These are phyloP conservation scores for Penicillium sp. DNA, from an alignment of 2,329 filamentous ascomycete species.

Conservation along the genomic window DNA sequence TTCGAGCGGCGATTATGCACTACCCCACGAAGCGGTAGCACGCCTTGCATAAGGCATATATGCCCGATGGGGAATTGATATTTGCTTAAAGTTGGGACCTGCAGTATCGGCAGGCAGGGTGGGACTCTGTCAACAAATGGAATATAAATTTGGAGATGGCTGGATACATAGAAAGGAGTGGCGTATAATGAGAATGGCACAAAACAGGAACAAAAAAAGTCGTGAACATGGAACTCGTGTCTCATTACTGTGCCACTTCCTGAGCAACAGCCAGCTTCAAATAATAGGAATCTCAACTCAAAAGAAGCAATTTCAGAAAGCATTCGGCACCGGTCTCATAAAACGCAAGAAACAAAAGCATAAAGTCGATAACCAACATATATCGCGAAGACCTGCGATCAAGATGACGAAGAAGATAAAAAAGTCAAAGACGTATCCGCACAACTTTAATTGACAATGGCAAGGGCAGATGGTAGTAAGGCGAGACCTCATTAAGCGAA, in stretches of 20 bases:
- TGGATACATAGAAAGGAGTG: conserved; percentile 9
- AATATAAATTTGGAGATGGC: conserved; percentile 6
- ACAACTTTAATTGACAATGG: background rate
- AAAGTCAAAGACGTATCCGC: background rate
- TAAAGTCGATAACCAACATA: background rate
- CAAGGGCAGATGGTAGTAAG: background rate
- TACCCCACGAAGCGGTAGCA: background rate
- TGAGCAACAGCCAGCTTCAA: conserved; percentile 10
- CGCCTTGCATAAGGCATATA: conserved; percentile 10
- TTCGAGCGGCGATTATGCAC: background rate
- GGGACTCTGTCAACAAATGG: background rate
- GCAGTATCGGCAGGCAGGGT: background rate
- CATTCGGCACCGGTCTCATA: conserved; percentile 6
- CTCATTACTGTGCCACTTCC: conserved; percentile 19
- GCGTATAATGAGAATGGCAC: conserved; percentile 10
- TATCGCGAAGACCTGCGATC: background rate
- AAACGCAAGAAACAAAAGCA: background rate
- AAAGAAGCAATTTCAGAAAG: conserved; percentile 11
- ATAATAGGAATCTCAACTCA: conserved; percentile 10
- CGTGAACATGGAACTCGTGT: conserved; percentile 24
- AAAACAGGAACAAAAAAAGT: conserved; percentile 7
- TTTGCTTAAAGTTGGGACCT: background rate
- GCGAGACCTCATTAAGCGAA: conserved; percentile 18
- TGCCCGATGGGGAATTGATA: background rate
- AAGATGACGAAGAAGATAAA: conserved; percentile 7